Conservation (phyloP, 2,329 filamentous ascomycete species). For the Neocucurbitaria cava region DNA sequence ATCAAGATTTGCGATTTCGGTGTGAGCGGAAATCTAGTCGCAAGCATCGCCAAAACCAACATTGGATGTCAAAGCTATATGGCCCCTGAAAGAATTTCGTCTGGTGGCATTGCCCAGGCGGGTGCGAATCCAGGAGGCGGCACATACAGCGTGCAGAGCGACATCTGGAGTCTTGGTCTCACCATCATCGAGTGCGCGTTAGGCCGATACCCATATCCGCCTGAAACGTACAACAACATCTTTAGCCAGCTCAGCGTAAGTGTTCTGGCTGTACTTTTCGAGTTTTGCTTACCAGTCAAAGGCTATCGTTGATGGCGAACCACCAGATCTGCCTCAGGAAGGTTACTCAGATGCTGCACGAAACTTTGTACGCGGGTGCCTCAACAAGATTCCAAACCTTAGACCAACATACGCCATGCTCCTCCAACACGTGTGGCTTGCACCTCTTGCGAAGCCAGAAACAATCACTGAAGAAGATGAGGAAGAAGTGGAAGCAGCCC, state of each 20-base stretch:
- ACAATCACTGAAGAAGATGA: conserved; percentile 75
- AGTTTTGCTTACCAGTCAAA: conserved; percentile 48
- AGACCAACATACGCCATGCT: conserved; percentile 95
- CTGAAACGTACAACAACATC: conserved; percentile 97
- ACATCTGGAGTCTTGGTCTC: conserved; percentile 95
- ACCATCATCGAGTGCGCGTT: conserved; percentile 96
- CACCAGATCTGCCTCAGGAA: conserved; percentile 80
- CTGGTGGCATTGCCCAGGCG: conserved; percentile 76
- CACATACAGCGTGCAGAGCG: conserved; percentile 96
- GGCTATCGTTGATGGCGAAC: conserved; percentile 98
- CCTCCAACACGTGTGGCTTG: conserved; percentile 87
- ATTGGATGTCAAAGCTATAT: conserved; percentile 99
- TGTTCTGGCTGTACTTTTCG: not conserved
- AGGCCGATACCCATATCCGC: conserved; percentile 93
- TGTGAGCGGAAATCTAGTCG: conserved; percentile 93
- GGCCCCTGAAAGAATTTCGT: conserved; percentile 94
- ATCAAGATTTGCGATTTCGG: conserved; percentile 99
- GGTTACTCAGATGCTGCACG: conserved; percentile 80
- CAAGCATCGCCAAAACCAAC: conserved; percentile 97
- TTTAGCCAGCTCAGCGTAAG: conserved; percentile 96
- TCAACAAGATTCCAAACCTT: conserved; percentile 90
- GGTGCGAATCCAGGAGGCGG: conserved; percentile 74
- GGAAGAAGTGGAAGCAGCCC: conserved; percentile 58
- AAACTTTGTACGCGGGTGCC: conserved; percentile 86
- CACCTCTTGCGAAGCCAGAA: conserved; percentile 75